Evolutionary conservation across 2,329 filamentous ascomycete species (phyloP), one percentile per base, ranked within the genome.

Genomic region (Phialocephala subalpina): DNA sequence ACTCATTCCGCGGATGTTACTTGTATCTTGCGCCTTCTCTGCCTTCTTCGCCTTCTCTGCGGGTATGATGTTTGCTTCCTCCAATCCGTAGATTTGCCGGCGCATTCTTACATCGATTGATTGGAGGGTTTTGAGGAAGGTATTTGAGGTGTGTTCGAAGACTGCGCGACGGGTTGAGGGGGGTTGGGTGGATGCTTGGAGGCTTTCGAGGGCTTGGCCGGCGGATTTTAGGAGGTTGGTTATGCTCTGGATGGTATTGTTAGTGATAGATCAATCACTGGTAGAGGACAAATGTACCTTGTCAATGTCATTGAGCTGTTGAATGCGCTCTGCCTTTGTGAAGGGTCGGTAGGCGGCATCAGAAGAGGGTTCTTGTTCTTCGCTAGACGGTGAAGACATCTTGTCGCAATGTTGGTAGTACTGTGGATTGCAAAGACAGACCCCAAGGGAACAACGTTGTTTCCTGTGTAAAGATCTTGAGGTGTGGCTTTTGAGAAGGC

Each of bases 261-360:
- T 29, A 53, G 49, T n/a, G 12, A 53, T 8, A 5, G 25, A 29
- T n/a, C 12, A 45, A n/a, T 6, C 11, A 22, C 18, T 9, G 14
- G 16, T 2, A 58, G 22, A 35, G 52, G 12, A 12, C n/a, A 9
- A 27, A 42, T 65, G 45, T 75, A 90, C 88, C 74, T 87, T 86
- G 80, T 97, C 93, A 72, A 97, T 92, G 49, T 90, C 87, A 72
- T 90, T 91, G 63, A 97, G 86, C 74, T 97, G 92, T 64, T 90
- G 84, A 70, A 97, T 93, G 70, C 92, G 92, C 77, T 97, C 91
- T 47, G 90, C 86, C 38, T 91, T 86, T 11, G 88, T 91, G 71
- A 94, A 91, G n/a, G 72, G 74, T 49, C 76, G 70, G 60, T 77
- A 71, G 35, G 62, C 58, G 20, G 38, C 40, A 42, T 5, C 49